phyloP scores from a whole-genome alignment of 208 protist species.

The Phytomonas sp. region DNA sequence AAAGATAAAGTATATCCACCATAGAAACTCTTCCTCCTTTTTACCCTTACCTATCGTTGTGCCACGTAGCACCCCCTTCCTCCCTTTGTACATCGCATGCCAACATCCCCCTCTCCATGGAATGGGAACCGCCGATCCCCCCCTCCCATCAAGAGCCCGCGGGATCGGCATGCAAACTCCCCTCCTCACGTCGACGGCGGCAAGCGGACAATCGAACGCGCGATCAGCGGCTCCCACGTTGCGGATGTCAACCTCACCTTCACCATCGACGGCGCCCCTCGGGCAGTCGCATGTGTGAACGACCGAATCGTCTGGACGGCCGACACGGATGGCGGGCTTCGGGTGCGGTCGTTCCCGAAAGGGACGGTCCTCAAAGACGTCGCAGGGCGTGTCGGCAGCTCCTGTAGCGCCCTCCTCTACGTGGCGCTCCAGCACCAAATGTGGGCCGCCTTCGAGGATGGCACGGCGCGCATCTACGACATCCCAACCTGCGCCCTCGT shows the following conservation, averaged over 20 bases:
- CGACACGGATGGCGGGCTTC: constrained; percentile 53
- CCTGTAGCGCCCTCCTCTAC: constrained; percentile 56
- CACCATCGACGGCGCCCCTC: constrained; percentile 34
- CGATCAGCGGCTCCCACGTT: constrained; percentile 13
- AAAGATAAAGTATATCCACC: not conserved
- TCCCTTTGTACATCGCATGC: not conserved
- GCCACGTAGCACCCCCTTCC: not conserved
- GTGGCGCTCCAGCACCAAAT: constrained; percentile 29
- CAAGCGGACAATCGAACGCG: too few relatives aligned
- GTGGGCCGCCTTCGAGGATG: constrained; percentile 76
- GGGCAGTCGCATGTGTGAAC: constrained; percentile 40
- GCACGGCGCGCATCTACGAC: constrained; percentile 70
- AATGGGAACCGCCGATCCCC: not conserved
- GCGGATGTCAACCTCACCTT: constrained; percentile 67
- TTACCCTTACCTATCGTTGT: not conserved
- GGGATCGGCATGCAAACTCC: not conserved
- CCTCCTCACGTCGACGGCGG: too few relatives aligned
- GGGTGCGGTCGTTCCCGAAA: constrained; percentile 54
- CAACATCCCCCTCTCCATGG: not conserved
- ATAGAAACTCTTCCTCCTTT: not conserved
- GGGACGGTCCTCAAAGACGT: constrained; percentile 50
- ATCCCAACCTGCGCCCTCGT: constrained; percentile 27
- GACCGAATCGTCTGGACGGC: constrained; percentile 72
- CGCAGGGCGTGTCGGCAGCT: constrained; percentile 29
- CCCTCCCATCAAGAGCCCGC: not conserved